These are phyloP conservation scores for Samsoniella hepiali DNA, from an alignment of 2,329 filamentous ascomycete species.

Conservation along the genomic window DNA sequence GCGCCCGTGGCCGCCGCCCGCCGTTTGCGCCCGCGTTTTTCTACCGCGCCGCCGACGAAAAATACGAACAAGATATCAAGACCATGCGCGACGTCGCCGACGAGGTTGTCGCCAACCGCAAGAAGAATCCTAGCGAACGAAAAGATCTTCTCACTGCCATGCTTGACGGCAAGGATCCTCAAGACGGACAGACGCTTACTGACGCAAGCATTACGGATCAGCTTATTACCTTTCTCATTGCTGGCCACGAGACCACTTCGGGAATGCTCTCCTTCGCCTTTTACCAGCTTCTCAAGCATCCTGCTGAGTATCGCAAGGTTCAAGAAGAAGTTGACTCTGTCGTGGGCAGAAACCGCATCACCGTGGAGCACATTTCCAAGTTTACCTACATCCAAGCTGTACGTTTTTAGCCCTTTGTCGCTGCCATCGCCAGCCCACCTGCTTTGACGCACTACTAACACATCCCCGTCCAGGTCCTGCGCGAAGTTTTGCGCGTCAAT, in stretches of 20 bases:
- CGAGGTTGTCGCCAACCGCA: constrained; percentile 59
- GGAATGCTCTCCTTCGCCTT: constrained; percentile 64
- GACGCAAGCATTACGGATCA: constrained; percentile 65
- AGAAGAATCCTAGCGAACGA: constrained; percentile 50
- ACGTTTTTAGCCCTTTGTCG: constrained; percentile 20
- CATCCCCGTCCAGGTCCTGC: constrained; percentile 42
- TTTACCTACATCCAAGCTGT: constrained; percentile 63
- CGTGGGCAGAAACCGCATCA: constrained; percentile 55
- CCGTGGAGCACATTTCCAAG: constrained; percentile 58
- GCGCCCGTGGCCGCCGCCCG: constrained; percentile 47
- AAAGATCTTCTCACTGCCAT: constrained; percentile 70
- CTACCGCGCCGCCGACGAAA: constrained; percentile 45
- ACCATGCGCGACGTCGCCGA: constrained; percentile 53
- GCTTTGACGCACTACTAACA: neutral
- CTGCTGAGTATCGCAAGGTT: constrained; percentile 55
- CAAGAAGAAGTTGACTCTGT: constrained; percentile 67
- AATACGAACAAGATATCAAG: constrained; percentile 54
- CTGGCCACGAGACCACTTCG: constrained; percentile 69
- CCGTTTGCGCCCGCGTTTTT: constrained; percentile 45
- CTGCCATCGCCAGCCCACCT: neutral
- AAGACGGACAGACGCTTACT: constrained; percentile 62
- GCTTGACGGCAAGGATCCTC: constrained; percentile 63
- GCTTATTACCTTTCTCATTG: constrained; percentile 69
- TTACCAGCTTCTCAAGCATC: constrained; percentile 63
- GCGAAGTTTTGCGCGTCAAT: constrained; percentile 62